These are phyloP conservation scores for Aspergillus heteromorphus DNA, from an alignment of 495 filamentous ascomycete species.

Conservation along the genomic window DNA sequence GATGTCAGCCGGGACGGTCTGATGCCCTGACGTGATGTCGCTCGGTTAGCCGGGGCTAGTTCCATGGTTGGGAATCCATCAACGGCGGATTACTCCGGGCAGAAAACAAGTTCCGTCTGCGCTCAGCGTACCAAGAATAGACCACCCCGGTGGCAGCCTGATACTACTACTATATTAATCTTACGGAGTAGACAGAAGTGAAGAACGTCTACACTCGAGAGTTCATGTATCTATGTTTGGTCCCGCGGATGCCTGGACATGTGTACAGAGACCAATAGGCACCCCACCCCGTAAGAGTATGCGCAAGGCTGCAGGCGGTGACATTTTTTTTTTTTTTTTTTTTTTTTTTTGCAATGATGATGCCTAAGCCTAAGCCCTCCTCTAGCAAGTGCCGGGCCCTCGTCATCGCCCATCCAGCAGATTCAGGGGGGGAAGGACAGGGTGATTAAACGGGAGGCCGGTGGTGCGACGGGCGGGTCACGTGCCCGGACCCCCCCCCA, in stretches of 20 bases:
- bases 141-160: not conserved
- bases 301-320: not conserved
- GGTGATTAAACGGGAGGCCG: conserved; percentile 4
- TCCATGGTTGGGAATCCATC: conserved; percentile 7
- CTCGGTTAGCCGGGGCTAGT: conserved; percentile 9
- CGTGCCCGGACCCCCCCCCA: conserved; percentile 30
- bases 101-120: conserved; percentile 13
- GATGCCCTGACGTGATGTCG: conserved; percentile 5
- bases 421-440: conserved; percentile 13
- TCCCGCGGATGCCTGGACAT: not conserved
- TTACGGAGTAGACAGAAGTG: too few species aligned
- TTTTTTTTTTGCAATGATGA: too few species aligned
- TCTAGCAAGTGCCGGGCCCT: not conserved
- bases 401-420: conserved; percentile 3
- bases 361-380: not conserved
- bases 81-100: conserved; percentile 25
- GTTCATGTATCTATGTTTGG: not conserved
- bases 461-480: conserved; percentile 27
- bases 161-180: too few species aligned
- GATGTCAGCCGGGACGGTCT: too few species aligned
- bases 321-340: too few species aligned
- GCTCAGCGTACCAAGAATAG: conserved; percentile 1
- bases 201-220: too few species aligned
- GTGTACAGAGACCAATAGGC: not conserved
- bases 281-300: too few species aligned